Evolutionary conservation across 306 rosid genomes (phyloP), one percentile per base, ranked within the genome.

Genomic region (Ziziphus jujuba): DNA sequence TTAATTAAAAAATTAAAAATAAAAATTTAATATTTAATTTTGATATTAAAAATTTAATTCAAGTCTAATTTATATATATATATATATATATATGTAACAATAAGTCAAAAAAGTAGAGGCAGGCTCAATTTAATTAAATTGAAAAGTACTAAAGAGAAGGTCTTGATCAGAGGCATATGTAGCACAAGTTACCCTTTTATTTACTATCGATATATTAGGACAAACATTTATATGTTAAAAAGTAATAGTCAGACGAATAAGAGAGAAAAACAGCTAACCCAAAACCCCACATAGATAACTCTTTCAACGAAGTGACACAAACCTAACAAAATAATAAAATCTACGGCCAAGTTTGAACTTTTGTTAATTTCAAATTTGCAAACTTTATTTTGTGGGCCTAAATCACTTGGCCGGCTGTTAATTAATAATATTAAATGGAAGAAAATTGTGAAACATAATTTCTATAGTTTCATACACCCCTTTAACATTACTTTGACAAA

Each of bases 311-410:
- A 65, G 72, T 81, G 86, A 84, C 87, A 51, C 36, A 40, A 77
- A 85, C 89, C 95, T 85, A 84, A 72, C 87, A 1, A 4, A 25
- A 44, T 23, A 35, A 35, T 60, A 60, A 55, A 85, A n/a, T 75
- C 5, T 31, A 35, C 44, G 23, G 56, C 20, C 16, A 36, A 35
- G 16, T 66, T 50, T 63, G 55, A 8, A 72, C 25, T 11, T 59
- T 15, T 28, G 13, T 61, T 15, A 54, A 54, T 38, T 35, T 67
- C 63, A 64, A 48, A 66, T 65, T 56, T 84, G 56, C 77, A 74
- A 53, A 60, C 10, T 44, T 25, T 54, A 6, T 36, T 35, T 28
- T 43, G 66, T 56, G 63, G 86, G 84, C 80, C 83, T 72, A 53
- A 72, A 50, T 19, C 6, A 6, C 11, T 36, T 67, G 64, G 22